phyloP scores from a whole-genome alignment of 768 basidiomycete species.

The Sutorius australiensis region DNA sequence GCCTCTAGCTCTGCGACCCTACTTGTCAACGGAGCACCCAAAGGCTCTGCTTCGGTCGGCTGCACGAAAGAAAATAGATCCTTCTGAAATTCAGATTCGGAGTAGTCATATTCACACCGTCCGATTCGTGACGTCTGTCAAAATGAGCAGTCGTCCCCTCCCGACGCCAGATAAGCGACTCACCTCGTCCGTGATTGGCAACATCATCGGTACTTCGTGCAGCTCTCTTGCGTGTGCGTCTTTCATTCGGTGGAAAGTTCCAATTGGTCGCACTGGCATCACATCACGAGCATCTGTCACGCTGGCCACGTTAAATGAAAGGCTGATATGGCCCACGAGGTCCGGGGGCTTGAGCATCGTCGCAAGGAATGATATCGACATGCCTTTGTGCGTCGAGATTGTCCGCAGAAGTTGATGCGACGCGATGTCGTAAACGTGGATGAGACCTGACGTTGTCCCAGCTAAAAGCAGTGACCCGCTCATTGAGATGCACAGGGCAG shows the following conservation, averaged over 20 bases:
- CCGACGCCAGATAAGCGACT: not conserved
- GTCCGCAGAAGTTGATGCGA: slow-evolving; percentile 88
- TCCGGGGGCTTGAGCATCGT: slow-evolving; percentile 87
- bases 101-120: slow-evolving; percentile 36
- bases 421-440: slow-evolving; percentile 82
- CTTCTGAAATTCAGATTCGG: slow-evolving; percentile 51
- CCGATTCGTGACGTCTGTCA: slow-evolving; percentile 17
- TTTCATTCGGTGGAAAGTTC: slow-evolving; percentile 69
- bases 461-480: slow-evolving; percentile 76
- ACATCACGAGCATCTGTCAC: slow-evolving; percentile 46
- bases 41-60: slow-evolving; percentile 32
- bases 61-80: slow-evolving; percentile 68
- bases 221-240: slow-evolving; percentile 63
- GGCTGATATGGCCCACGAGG: slow-evolving; percentile 73
- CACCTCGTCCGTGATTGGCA: slow-evolving; percentile 49
- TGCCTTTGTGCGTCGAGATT: slow-evolving; percentile 65
- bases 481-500: slow-evolving; percentile 70
- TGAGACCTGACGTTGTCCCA: slow-evolving; percentile 68
- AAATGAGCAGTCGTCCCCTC: not conserved
- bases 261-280: slow-evolving; percentile 62
- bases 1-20: slow-evolving; percentile 66
- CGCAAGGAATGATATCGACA: slow-evolving; percentile 66
- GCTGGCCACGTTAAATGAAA: slow-evolving; percentile 40
- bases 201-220: slow-evolving; percentile 66
- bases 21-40: slow-evolving; percentile 42